Conservation (phyloP, 176 grass and related monocot genomes). For the Alopecurus myosuroides region DNA sequence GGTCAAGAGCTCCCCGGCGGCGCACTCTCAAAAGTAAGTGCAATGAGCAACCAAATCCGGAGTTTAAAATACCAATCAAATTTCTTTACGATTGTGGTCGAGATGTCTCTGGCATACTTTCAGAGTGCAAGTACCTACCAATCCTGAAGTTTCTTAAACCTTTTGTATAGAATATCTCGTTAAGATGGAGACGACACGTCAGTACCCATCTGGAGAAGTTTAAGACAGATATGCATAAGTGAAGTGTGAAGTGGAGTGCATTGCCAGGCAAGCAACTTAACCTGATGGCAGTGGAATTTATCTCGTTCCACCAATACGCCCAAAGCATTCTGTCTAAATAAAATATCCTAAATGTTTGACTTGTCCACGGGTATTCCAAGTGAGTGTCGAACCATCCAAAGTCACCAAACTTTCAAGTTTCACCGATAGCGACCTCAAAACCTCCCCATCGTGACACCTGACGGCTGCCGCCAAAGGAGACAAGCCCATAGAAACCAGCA, state of each 20-base stretch:
- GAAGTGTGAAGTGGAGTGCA: background rate
- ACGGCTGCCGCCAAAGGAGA: constrained; percentile 2
- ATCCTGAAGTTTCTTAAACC: background rate
- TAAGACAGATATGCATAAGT: background rate
- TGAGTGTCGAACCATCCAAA: background rate
- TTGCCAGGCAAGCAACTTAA: background rate
- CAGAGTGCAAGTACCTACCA: background rate
- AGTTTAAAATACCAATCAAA: no score
- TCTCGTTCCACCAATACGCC: background rate
- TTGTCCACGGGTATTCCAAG: constrained; percentile 3
- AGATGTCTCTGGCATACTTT: background rate
- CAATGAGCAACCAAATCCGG: no score
- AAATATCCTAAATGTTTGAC: background rate
- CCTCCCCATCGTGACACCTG: background rate
- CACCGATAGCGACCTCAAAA: background rate
- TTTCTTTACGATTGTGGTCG: background rate
- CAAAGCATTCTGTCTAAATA: background rate
- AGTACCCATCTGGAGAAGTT: background rate
- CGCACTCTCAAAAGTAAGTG: background rate
- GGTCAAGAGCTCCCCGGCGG: background rate
- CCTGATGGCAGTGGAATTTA: background rate
- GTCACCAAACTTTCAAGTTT: background rate
- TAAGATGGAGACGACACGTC: background rate
- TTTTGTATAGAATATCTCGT: background rate
- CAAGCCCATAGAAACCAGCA: constrained; percentile 6